Evolutionary conservation across 202 grass and related monocot genomes (phyloP), one percentile per base, ranked within the genome.

Genomic region (Miscanthus sacchariflorus): DNA sequence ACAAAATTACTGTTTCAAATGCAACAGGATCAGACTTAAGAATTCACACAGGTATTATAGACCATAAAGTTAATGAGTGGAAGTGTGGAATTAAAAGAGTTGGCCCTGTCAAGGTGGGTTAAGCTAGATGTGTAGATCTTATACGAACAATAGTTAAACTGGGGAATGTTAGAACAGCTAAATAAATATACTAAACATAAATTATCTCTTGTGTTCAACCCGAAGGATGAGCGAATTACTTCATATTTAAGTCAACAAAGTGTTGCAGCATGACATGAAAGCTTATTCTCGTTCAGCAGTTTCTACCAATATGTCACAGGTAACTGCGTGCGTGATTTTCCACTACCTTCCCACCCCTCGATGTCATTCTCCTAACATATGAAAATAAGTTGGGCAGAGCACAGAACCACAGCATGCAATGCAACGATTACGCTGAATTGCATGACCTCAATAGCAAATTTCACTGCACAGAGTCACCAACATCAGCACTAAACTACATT

Each of bases 131-230:
- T 13, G 76, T 38, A 69, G 9, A 43, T 72, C 30, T 79, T 14
- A 79, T 68, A 43, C 68, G 9, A 74, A 30, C 21, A 80, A 71
- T 14, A 63, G 40, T 61, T 58, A 68, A 23, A 69, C 3, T 63
- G 0, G 46, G 43, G 12, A 25, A 70, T 64, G 9, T 40, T 58
- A 45, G 17, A 77, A 86, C 39, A 40, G n/a, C 40, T 13, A n/a
- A 78, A 77, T 8, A 78, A 71, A 77, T 64, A 77, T 65, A 40
- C 2, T 44, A 85, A 68, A 70, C 12, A 12, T 36, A 66, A 40
- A 65, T 7, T 23, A 17, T 78, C 21, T 25, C 44, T 30, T 50
- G 56, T n/a, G 36, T 65, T 82, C 17, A 12, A 48, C n/a, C 59
- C 1, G 15, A 5, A 81, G 9, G 68, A 45, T 35, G 4, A 14